A percentile compares a stretch with the other conserved stretches of the same genome.
Conservation (phyloP, 768 basidiomycete species). For the Brasilioporus rufonigricans region DNA sequence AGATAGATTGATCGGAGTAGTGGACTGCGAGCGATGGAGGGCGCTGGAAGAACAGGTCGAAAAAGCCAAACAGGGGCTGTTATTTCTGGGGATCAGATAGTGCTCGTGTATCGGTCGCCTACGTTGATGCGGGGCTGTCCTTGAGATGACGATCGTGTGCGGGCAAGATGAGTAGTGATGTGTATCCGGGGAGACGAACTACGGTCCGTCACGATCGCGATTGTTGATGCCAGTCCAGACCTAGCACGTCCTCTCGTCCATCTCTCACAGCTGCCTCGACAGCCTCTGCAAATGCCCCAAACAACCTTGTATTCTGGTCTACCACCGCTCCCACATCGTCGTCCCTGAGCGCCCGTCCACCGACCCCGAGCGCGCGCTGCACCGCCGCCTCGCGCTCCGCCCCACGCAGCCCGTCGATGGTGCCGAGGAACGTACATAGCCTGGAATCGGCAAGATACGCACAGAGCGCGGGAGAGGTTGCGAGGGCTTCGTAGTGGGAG, state of each 20-base stretch:
- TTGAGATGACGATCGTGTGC: too few species aligned
- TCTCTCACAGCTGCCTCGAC: too few species aligned
- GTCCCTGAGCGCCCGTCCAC: conserved; percentile 36
- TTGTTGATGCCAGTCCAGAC: too few species aligned
- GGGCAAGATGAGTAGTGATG: too few species aligned
- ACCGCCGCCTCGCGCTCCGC: conserved; percentile 64
- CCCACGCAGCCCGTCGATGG: conserved; percentile 59
- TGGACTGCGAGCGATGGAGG: too few species aligned
- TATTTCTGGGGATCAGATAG: too few species aligned
- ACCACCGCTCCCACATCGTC: conserved; percentile 24
- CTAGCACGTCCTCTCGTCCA: too few species aligned
- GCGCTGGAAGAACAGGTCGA: conserved; percentile 79
- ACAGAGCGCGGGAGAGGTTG: conserved; percentile 58
- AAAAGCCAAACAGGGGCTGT: conserved; percentile 72
- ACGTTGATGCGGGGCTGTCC: too few species aligned
- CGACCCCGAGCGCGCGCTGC: conserved; percentile 62
- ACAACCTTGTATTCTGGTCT: conserved; percentile 48
- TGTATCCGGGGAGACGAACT: conserved; percentile 67
- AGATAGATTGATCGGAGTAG: conserved; percentile 50
- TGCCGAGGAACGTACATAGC: conserved; percentile 49
- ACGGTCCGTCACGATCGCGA: conserved; percentile 68
- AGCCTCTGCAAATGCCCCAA: too few species aligned
- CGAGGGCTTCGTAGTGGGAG: too few species aligned
- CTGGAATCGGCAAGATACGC: conserved; percentile 50
- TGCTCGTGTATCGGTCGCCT: too few species aligned